Evolutionary conservation across 352 stramenopile species (phyloP).

Genomic region (Phytopythium aichiense): DNA sequence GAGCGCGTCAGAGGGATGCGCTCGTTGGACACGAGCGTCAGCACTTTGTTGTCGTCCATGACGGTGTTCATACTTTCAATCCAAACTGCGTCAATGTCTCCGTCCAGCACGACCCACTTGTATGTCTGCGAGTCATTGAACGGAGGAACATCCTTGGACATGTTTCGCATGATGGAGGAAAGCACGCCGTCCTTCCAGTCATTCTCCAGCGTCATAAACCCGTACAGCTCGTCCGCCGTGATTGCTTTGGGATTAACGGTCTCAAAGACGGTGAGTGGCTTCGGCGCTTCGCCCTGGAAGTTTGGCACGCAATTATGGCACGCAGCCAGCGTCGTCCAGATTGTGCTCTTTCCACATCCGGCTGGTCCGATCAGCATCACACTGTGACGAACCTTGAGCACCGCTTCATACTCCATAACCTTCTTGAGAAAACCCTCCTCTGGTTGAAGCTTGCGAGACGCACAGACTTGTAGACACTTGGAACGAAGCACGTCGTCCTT

Average conservation of each 20-base stretch:
- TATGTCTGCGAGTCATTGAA: conserved; percentile 87
- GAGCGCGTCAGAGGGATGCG: conserved; percentile 93
- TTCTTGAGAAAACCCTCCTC: conserved; percentile 97
- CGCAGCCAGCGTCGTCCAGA: conserved; percentile 92
- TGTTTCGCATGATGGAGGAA: conserved; percentile 96
- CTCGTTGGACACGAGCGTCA: conserved; percentile 97
- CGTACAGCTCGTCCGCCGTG: conserved; percentile 90
- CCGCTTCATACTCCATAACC: conserved; percentile 93
- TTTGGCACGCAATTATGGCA: conserved; percentile 43
- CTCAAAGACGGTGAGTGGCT: conserved; percentile 91
- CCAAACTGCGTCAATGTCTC: conserved; percentile 94
- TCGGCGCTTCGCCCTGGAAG: conserved; percentile 58
- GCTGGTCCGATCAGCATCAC: conserved; percentile 96
- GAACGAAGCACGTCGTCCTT: conserved; percentile 44
- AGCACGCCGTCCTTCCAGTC: conserved; percentile 97
- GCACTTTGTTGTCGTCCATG: conserved; percentile 92
- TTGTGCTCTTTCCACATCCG: conserved; percentile 94
- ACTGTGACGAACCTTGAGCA: conserved; percentile 93
- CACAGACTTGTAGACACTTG: conserved; percentile 46
- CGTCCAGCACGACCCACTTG: conserved; percentile 92
- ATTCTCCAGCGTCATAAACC: conserved; percentile 96
- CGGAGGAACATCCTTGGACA: conserved; percentile 89
- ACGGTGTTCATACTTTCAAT: conserved; percentile 94
- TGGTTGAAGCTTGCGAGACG: conserved; percentile 78
- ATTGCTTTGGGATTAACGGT: conserved; percentile 96